Evolutionary conservation across 306 rosid species (phyloP), one percentile per base, ranked within the genome.

Genomic region (Prunus kanzakura): DNA sequence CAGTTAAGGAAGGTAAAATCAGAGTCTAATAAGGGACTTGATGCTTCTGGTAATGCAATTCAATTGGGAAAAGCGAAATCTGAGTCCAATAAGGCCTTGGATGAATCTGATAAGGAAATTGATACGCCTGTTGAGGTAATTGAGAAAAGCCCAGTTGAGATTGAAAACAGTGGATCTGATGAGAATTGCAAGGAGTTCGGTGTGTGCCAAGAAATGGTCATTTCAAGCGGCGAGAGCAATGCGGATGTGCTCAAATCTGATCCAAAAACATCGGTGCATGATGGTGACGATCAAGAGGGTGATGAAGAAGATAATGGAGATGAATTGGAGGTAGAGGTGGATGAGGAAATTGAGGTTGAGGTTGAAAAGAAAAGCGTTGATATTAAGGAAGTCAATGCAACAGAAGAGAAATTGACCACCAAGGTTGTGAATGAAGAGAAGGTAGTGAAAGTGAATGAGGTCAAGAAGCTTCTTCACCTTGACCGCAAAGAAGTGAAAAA

Each of bases 361-460:
- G 64, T 71, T 76, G 93, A 87, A 75, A 79, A 83, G 58, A 66
- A 62, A 50, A 84, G 86, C 27, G 57, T 90, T 76, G 96, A 89
- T 54, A 84, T 91, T 32, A 88, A 89, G 87, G 91, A 91, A 81
- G 84, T 90, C 43, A 79, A 78, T 63, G 71, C 85, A 30, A 83
- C 87, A 73, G 87, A 77, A 57, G 77, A 19, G 20, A 64, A 51
- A 52, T 2, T 14, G 19, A n/a, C 80, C 11, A n/a, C 80, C 45
- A 51, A 73, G 55, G 32, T 63, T 30, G 81, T 84, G 67, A 80
- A 82, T 64, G 63, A 66, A 66, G 52, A 80, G 80, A 73, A 80
- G 78, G 66, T 71, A 22, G 67, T 80, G 80, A 87, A 74, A 43
- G 69, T 80, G 73, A 87, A 74, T 22, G 91, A 87, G 49, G 78